Base-by-base conservation (phyloP, 768 basidiomycete genomes). In the Podaxis sp. region DNA sequence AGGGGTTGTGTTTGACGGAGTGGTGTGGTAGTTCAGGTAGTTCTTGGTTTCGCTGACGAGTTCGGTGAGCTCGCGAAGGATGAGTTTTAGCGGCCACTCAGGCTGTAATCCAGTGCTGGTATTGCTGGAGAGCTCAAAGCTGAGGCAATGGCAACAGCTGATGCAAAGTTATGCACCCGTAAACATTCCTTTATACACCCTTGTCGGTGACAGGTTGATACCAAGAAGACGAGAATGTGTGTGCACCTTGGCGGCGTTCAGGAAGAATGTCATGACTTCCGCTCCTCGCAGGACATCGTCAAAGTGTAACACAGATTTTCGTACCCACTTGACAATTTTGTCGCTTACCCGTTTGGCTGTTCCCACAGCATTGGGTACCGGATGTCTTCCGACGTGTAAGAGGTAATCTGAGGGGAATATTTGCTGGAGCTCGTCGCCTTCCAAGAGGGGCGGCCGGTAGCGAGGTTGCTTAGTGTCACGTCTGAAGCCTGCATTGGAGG, bases 201-300 rank as follows among this genome's bases (percentile, higher is more conserved):
- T 18, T 36, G 38, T 51, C 21, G 38, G 42, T 21, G n/a, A 37
- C 27, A 6, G 37, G 5, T 10, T 21, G 42, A 35, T 5, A 36
- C 11, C 37, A 54, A 44, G 36, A 44, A n/a, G 28, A 6, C 4
- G 55, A 10, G 27, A 50, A 10, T 27, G 65, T 74, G 62, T 54
- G 28, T 6, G 28, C 6, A 79, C 80, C 52, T 69, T 62, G 6
- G 81, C 79, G 5, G 74, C 70, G 59, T 77, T 70, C 48, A 81
- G 70, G 62, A 81, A 81, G 62, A 76, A 79, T 61, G 74, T 80
- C 50, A 80, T 70, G 14, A 76, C 76, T 14, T 73, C 70, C 5
- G 71, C 73, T 7, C 82, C 70, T 23, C 65, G 60, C 48, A 75
- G 70, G 23, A 77, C 72, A 5, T 70, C 67, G 21, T 77, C 74